phyloP scores from a whole-genome alignment of 768 basidiomycete species.

The Suillus variegatus region DNA sequence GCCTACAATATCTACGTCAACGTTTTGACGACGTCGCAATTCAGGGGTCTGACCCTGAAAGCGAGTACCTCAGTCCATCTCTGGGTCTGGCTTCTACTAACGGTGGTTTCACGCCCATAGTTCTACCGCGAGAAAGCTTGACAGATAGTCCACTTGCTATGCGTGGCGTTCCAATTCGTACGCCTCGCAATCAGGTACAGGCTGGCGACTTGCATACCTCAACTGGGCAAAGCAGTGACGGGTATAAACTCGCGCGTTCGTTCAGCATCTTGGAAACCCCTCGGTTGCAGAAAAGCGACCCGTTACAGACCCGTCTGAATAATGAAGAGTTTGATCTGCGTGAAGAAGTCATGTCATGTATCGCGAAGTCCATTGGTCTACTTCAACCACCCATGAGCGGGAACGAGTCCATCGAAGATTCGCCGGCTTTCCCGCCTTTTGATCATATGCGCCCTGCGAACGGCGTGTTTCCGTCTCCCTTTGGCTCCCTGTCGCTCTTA shows the following conservation, averaged over 20 bases:
- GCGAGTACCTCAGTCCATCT: constrained; percentile 54
- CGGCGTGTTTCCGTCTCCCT: constrained; percentile 60
- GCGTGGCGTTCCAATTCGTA: constrained; percentile 27
- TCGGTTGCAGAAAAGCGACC: constrained; percentile 33
- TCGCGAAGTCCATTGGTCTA: constrained; percentile 95
- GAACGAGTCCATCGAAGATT: constrained; percentile 63
- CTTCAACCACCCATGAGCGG: constrained; percentile 82
- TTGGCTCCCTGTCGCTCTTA: constrained; percentile 71
- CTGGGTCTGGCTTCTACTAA: constrained; percentile 10
- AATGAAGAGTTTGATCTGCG: constrained; percentile 89
- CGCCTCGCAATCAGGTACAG: constrained; percentile 63
- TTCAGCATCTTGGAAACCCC: constrained; percentile 56
- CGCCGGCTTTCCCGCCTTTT: constrained; percentile 59
- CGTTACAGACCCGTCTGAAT: constrained; percentile 28
- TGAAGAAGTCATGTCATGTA: constrained; percentile 96
- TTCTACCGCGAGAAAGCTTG: constrained; percentile 25
- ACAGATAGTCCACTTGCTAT: constrained; percentile 26
- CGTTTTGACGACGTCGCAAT: constrained; percentile 72
- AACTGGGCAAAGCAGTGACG: constrained; percentile 48
- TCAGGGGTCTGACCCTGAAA: constrained; percentile 47
- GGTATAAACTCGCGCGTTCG: constrained; percentile 47
- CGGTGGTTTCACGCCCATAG: constrained; percentile 17
- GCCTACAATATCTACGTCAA: constrained; percentile 85
- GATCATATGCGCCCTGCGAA: constrained; percentile 36
- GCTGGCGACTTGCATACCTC: constrained; percentile 77